Conservation (phyloP, 208 protist species). For the Acanthamoeba culbertsoni region DNA sequence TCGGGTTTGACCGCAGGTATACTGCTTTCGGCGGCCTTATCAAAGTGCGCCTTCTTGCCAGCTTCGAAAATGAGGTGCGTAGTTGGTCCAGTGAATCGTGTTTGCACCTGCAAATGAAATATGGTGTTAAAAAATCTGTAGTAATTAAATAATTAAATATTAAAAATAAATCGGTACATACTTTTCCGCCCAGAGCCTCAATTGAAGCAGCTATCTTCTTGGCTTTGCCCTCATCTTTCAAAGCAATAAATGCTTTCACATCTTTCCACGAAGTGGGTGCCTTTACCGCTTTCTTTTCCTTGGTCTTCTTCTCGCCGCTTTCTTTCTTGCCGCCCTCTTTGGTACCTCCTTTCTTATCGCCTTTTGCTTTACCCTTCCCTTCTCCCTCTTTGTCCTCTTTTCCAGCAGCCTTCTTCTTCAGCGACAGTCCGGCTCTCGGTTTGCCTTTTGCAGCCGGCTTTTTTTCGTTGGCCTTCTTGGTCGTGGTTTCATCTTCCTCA, state of each 20-base stretch:
- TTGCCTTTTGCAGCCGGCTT: background rate
- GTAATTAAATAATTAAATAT: background rate
- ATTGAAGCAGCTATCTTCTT: background rate
- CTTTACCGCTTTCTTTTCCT: background rate
- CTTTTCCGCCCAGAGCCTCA: background rate
- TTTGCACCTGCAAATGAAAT: background rate
- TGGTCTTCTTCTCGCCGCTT: background rate
- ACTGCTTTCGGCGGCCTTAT: background rate
- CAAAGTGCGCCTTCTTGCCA: background rate
- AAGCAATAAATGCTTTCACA: background rate
- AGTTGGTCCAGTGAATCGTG: background rate
- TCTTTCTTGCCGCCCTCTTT: background rate
- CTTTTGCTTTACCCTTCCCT: background rate
- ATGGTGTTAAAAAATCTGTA: background rate
- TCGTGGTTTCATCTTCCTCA: background rate
- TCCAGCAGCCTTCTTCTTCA: background rate
- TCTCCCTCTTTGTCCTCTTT: background rate
- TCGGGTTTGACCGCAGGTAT: background rate
- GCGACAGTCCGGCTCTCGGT: background rate
- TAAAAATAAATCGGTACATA: background rate
- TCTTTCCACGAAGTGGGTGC: background rate
- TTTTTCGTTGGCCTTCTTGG: background rate
- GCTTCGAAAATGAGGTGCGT: background rate
- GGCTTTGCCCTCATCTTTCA: slow-evolving; percentile 25
- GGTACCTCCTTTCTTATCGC: background rate